Base-by-base conservation (phyloP, 192 early-diverging fungal genomes). In the Coemansia sp. region DNA sequence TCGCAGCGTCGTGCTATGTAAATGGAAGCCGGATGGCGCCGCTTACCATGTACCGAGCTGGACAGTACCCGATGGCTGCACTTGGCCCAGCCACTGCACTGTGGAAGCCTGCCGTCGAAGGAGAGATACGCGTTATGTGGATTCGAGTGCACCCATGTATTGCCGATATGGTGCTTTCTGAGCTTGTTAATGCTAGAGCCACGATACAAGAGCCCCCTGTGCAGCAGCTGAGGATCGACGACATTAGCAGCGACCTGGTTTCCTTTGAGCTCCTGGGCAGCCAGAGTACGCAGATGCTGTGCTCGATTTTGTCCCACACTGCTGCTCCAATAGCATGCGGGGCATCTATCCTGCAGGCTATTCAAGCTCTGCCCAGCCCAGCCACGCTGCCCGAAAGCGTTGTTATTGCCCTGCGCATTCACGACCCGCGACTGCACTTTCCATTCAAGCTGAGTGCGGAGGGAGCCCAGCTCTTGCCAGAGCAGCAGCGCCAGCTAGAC, bases 201-300 rank as follows among this genome's bases (percentile, higher is more conserved):
- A 6, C 12, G 6, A 8, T 9, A 1, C 19, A 25, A n/a, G 37
- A 29, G 21, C 38, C 14, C 0, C 17, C 9, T 21, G 37, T 67
- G n/a, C 19, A 53, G 17, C 55, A 58, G 55, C 15, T 58, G 14
- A 34, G 15, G 17, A 59, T 85, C 29, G 76, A 68, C 50, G 94
- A 87, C 70, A 72, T 85, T 57, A 88, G 74, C 37, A 61, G 74
- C 53, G 84, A 92, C 4, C 66, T 94, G 15, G 78, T 88, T 0
- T 83, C 86, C 48, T 97, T 98, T 80, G 92, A 97, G 70, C 86
- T 99, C 14, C 90, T 92, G 2, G 97, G 97, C 32, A 59, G 25
- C 4, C 85, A 92, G 9, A 87, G 94, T 37, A 91, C 92, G 17
- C 88, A 89, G 21, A 73, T 95, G 7, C 70, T 99, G 44, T 81